Base-by-base conservation (phyloP, 768 basidiomycete genomes). In the Sarcomyxa edulis region DNA sequence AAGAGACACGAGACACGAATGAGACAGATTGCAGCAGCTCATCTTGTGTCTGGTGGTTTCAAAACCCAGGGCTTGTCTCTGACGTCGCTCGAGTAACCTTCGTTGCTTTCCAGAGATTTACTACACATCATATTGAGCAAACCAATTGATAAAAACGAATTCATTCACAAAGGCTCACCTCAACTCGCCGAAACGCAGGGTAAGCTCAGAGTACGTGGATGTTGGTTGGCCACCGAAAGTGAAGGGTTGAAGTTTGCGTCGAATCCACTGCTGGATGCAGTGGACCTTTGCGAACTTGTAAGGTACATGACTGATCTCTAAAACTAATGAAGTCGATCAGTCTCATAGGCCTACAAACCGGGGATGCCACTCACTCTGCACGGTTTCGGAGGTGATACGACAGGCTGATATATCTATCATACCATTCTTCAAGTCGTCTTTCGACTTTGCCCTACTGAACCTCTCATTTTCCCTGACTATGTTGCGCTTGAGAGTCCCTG, bases 281-380 rank as follows among this genome's bases (percentile, higher is more conserved):
- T 60, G 50, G 20, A 59, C 51, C 18, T 52, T 53, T 4, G 52
- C 46, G 37, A 69, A 60, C 5, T 60, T 57, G 42, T 72, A 74
- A 4, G 64, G 64, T 5, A 65, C 51, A 21, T 72, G 67, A 18
- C 66, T 69, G 33, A 58, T 61, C 41, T 76, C 72, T 62, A 76
- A 68, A 3, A 54, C 73, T 74, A 41, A 31, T 16, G 11, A n/a
- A n/a, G 22, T 52, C 16, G 48, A 30, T n/a, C 8, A 19, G 9
- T 8, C 32, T 33, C 1, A 35, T 10, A 12, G 7, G 21, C 18
- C 23, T 30, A 29, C 15, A n/a, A 24, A 21, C 0, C 32, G 19
- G 15, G 19, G 15, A 16, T 15, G 23, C 19, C n/a, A 55, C 48
- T 32, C 40, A 71, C 71, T 59, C 42, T 62, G 55, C 12, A 71